These are phyloP conservation scores for Dinochytrium kinnereticum DNA, from an alignment of 371 early-diverging fungal genomes.

Conservation along the genomic window DNA sequence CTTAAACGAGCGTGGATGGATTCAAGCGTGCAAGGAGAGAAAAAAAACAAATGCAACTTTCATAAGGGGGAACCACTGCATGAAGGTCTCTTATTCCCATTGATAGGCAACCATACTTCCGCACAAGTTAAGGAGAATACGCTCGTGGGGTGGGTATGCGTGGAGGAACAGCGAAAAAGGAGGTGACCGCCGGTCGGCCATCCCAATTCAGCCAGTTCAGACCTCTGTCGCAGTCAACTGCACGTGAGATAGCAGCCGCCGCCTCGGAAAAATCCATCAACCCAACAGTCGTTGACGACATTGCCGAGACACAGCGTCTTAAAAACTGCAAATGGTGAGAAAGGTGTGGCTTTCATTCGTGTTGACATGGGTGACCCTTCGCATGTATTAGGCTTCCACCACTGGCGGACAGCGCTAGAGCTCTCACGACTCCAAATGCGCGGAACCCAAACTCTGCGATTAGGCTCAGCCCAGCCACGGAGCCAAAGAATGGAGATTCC, in stretches of 20 bases:
- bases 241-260: background rate
- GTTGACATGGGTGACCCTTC: background rate
- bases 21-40: no score
- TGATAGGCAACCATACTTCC: no score
- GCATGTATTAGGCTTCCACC: constrained; percentile 23
- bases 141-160: no score
- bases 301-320: constrained; percentile 12
- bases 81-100: no score
- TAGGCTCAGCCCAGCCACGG: background rate
- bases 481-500: background rate
- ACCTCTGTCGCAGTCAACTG: background rate
- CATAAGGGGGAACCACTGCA: no score
- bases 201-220: background rate
- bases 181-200: no score
- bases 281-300: background rate
- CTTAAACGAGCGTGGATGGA: no score
- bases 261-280: constrained; percentile 5
- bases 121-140: no score
- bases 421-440: background rate
- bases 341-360: no score
- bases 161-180: no score
- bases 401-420: constrained; percentile 23
- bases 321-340: constrained; percentile 26
- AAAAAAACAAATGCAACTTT: no score
- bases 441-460: background rate